phyloP scores from a whole-genome alignment of 345 rosid genomes.

The Tarenaya hassleriana region DNA sequence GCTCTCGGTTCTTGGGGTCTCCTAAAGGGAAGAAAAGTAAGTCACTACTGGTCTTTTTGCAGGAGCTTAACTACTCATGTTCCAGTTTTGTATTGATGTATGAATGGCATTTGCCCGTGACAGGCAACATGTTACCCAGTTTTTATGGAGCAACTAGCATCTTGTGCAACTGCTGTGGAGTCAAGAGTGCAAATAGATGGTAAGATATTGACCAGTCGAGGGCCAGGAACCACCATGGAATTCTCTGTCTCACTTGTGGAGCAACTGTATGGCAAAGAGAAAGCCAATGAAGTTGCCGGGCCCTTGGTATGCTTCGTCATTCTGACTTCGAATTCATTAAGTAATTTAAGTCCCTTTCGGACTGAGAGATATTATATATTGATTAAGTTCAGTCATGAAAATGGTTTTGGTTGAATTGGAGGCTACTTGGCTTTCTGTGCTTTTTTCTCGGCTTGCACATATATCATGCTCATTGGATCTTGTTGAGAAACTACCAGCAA shows the following conservation, averaged over 20 bases:
- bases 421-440: no score
- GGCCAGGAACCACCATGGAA: constrained; percentile 91
- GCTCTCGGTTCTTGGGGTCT: constrained; percentile 82
- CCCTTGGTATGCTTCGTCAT: constrained; percentile 47
- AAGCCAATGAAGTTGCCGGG: constrained; percentile 61
- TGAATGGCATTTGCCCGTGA: background rate
- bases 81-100: constrained; percentile 9
- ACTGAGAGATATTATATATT: background rate
- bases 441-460: no score
- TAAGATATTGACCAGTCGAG: constrained; percentile 65
- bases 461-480: background rate
- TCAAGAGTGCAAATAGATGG: constrained; percentile 87
- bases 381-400: background rate
- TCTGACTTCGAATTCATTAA: background rate
- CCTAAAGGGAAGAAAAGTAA: constrained; percentile 74
- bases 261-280: constrained; percentile 70
- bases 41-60: background rate
- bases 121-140: constrained; percentile 89
- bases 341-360: background rate
- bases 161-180: constrained; percentile 60
- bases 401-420: no score
- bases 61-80: constrained; percentile 4
- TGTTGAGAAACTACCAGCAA: background rate
- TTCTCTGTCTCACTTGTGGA: constrained; percentile 65
- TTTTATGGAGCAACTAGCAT: constrained; percentile 70